Evolutionary conservation across 2,329 filamentous ascomycete species (phyloP).

Genomic region (Colletotrichum endophyticum): DNA sequence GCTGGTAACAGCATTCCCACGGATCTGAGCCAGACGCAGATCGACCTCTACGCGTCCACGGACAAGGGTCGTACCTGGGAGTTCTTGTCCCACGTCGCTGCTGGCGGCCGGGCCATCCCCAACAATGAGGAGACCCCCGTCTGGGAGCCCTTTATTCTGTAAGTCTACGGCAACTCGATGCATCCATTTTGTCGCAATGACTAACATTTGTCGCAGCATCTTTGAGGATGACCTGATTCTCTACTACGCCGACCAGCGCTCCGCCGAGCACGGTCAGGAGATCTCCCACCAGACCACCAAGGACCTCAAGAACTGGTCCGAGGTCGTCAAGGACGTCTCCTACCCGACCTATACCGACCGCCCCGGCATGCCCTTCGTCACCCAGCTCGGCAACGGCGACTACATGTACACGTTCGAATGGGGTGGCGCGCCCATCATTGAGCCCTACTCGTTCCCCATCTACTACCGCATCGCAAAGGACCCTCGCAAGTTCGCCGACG

Average conservation of each 20-base stretch:
- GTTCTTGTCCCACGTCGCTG: slow-evolving; percentile 70
- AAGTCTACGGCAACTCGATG: neutral
- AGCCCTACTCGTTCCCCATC: slow-evolving; percentile 43
- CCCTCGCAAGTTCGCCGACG: slow-evolving; percentile 41
- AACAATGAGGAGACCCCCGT: slow-evolving; percentile 71
- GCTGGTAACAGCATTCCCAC: slow-evolving; percentile 65
- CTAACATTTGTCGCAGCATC: slow-evolving; percentile 35
- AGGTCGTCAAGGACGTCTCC: slow-evolving; percentile 62
- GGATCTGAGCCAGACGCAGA: slow-evolving; percentile 66
- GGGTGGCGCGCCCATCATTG: slow-evolving; percentile 45
- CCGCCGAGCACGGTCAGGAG: slow-evolving; percentile 70
- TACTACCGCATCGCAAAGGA: slow-evolving; percentile 47
- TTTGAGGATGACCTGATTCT: slow-evolving; percentile 64
- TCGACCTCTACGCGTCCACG: slow-evolving; percentile 71
- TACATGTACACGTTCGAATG: slow-evolving; percentile 72
- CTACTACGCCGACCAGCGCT: slow-evolving; percentile 77
- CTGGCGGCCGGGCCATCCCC: slow-evolving; percentile 65
- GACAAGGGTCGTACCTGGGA: slow-evolving; percentile 69
- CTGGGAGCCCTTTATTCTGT: slow-evolving; percentile 74
- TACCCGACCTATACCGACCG: slow-evolving; percentile 67
- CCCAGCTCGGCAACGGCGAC: slow-evolving; percentile 60
- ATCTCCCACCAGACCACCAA: slow-evolving; percentile 67
- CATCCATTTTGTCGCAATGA: accelerated
- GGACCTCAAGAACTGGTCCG: slow-evolving; percentile 65
- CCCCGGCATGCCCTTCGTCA: slow-evolving; percentile 72